phyloP scores from a whole-genome alignment of 768 basidiomycete species.

The Kwoniella sp. region DNA sequence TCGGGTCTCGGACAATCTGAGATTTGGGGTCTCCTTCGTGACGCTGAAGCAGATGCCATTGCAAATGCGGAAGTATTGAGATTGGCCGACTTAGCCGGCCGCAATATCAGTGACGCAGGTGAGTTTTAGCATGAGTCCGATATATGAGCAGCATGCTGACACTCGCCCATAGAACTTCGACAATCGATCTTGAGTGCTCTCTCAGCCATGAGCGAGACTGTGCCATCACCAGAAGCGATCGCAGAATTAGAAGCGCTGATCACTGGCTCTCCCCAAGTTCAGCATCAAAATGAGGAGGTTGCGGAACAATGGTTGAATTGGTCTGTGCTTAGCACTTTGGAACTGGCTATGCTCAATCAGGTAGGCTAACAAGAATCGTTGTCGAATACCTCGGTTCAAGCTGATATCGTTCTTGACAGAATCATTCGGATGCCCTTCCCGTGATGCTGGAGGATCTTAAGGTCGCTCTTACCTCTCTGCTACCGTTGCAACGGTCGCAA shows the following conservation, averaged over 20 bases:
- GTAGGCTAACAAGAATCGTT: too few relatives aligned
- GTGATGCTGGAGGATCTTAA: slow-evolving; percentile 11
- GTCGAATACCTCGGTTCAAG: too few relatives aligned
- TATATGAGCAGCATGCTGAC: slow-evolving; percentile 7
- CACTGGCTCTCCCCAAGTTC: not conserved
- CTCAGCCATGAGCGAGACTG: slow-evolving; percentile 4
- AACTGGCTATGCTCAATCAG: slow-evolving; percentile 12
- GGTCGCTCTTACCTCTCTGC: slow-evolving; percentile 7
- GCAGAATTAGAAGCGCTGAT: slow-evolving; percentile 16
- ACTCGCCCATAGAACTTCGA: slow-evolving; percentile 16
- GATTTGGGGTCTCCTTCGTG: slow-evolving; percentile 65
- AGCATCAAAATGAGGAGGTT: not conserved
- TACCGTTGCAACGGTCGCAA: slow-evolving; percentile 2
- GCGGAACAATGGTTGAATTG: slow-evolving; percentile 21
- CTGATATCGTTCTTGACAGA: not conserved
- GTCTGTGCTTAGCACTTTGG: slow-evolving; percentile 16
- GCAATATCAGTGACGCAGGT: slow-evolving; percentile 24
- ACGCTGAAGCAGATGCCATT: not conserved
- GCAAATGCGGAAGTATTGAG: not conserved
- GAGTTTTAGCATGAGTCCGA: slow-evolving; percentile 15
- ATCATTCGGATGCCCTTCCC: not conserved
- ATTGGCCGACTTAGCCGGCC: slow-evolving; percentile 5
- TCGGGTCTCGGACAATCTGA: slow-evolving; percentile 72
- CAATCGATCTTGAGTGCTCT: slow-evolving; percentile 25
- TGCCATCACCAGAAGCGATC: not conserved